Conservation (phyloP, 257 asterid genomes). For the Capsicum rhomboideum region DNA sequence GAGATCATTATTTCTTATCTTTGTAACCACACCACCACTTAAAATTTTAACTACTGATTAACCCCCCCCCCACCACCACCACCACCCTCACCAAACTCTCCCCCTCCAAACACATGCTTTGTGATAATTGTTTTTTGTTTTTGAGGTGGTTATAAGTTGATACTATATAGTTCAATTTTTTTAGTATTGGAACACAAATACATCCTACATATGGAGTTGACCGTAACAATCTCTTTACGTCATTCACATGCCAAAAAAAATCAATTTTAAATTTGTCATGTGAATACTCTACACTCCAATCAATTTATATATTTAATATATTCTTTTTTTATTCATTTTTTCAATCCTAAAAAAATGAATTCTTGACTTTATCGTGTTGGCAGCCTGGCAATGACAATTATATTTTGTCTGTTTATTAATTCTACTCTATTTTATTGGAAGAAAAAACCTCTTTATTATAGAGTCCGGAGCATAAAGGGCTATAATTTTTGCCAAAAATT, state of each 20-base stretch:
- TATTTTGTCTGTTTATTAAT: neutral
- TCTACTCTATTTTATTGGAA: neutral
- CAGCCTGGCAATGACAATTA: neutral
- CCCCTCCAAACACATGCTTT: too few species aligned
- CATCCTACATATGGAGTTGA: neutral
- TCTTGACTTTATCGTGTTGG: neutral
- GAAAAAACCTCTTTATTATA: neutral
- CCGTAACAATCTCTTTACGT: neutral
- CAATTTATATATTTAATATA: neutral
- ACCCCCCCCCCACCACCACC: too few species aligned
- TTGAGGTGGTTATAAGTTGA: neutral
- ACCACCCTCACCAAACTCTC: too few species aligned
- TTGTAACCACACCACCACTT: too few species aligned
- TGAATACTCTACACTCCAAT: neutral
- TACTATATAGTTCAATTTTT: neutral
- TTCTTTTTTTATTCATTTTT: neutral
- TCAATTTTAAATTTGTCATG: neutral
- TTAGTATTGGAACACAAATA: neutral
- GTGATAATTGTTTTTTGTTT: too few species aligned
- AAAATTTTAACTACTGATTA: too few species aligned
- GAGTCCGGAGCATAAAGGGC: too few species aligned
- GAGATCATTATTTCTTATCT: too few species aligned
- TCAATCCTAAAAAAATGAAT: neutral
- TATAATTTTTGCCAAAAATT: too few species aligned
- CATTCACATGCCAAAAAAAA: neutral